Percentiles rank a stretch among this genome's conserved stretches.
Conservation (phyloP, 2,329 filamentous ascomycete genomes). For the Aspergillus fumigatiaffinis region DNA sequence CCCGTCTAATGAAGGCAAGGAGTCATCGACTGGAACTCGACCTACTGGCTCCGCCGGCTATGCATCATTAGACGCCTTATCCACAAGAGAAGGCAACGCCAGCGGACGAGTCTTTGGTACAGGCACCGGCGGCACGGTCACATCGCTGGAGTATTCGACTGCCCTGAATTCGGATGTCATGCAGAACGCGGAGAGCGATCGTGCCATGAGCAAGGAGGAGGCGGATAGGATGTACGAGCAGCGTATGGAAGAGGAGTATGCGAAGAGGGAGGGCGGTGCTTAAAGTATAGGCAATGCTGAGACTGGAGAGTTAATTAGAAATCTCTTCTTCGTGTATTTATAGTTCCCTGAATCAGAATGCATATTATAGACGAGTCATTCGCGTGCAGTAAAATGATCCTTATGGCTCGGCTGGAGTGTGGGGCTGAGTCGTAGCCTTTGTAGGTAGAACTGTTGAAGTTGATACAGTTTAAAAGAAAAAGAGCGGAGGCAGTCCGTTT, state of each 20-base stretch:
- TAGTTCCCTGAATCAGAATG: background rate
- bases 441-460: background rate
- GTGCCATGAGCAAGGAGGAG: conserved; percentile 38
- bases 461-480: background rate
- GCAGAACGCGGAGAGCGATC: conserved; percentile 16
- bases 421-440: background rate
- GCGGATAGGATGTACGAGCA: conserved; percentile 43
- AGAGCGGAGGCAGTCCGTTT: background rate
- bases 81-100: conserved; percentile 7
- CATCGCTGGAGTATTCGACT: conserved; percentile 14
- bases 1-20: conserved; percentile 3
- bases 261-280: conserved; percentile 43
- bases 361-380: background rate
- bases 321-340: background rate
- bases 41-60: conserved; percentile 16
- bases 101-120: conserved; percentile 14
- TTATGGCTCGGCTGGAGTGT: background rate
- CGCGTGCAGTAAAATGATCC: background rate
- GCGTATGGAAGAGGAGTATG: conserved; percentile 47
- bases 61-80: conserved; percentile 11
- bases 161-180: conserved; percentile 10
- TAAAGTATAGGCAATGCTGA: conserved; percentile 12
- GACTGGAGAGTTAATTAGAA: background rate
- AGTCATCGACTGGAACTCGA: conserved; percentile 1
- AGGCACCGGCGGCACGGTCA: conserved; percentile 13